phyloP scores from a whole-genome alignment of 2,329 filamentous ascomycete genomes.

The Fusarium sp. region DNA sequence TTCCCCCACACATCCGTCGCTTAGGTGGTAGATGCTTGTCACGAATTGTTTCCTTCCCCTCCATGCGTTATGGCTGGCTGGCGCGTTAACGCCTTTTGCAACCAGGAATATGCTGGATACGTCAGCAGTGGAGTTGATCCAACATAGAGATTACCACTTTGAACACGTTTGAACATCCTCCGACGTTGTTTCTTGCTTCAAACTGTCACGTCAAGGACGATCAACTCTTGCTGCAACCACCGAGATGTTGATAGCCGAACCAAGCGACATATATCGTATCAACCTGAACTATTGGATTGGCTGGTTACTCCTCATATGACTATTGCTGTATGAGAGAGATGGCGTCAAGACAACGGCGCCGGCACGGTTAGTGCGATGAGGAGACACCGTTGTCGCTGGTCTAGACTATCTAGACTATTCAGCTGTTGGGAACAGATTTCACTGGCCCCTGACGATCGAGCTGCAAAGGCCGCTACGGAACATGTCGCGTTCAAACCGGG shows the following conservation, averaged over 20 bases:
- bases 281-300: conserved; percentile 27
- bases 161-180: conserved; percentile 2
- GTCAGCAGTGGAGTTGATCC: conserved; percentile 37
- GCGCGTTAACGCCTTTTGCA: conserved; percentile 2
- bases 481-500: conserved; percentile 24
- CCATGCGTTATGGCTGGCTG: conserved; percentile 7
- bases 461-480: conserved; percentile 21
- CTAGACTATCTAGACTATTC: conserved; percentile 37
- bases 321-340: conserved; percentile 22
- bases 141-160: conserved; percentile 14
- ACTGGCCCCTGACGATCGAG: conserved; percentile 34
- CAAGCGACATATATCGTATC: conserved; percentile 5
- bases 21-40: conserved; percentile 13
- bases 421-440: conserved; percentile 10
- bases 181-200: conserved; percentile 9
- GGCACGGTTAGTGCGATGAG: conserved; percentile 28
- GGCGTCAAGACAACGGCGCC: conserved; percentile 29
- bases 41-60: conserved; percentile 3
- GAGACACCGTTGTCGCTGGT: conserved; percentile 32
- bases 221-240: neutral
- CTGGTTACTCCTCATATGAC: neutral
- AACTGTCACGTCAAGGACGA: neutral
- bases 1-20: conserved; percentile 33
- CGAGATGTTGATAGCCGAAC: neutral
- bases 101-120: conserved; percentile 30